These are phyloP conservation scores for Cocos nucifera DNA, from an alignment of 176 grass and related monocot species.

Conservation along the genomic window DNA sequence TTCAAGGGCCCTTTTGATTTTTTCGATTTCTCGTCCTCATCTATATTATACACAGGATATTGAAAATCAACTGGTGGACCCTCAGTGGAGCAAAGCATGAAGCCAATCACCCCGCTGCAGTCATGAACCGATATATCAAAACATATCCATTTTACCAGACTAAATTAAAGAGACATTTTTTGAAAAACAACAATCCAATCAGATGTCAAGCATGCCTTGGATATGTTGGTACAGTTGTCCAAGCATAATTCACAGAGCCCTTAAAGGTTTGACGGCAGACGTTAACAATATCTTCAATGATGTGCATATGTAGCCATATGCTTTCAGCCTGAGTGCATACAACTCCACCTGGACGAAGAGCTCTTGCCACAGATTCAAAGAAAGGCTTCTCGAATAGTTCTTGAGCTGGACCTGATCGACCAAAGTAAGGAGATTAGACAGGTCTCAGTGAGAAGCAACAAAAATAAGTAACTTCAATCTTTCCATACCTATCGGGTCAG, in stretches of 20 bases:
- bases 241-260: constrained; percentile 90
- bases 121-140: background rate
- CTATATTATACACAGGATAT: constrained; percentile 56
- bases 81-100: constrained; percentile 94
- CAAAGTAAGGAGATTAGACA: background rate
- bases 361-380: constrained; percentile 66
- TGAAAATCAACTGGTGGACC: constrained; percentile 70
- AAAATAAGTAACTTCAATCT: background rate
- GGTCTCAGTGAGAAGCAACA: constrained; percentile 8
- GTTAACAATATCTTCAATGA: constrained; percentile 76
- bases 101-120: constrained; percentile 84
- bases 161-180: too few species aligned
- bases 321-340: constrained; percentile 96
- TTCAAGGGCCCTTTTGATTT: constrained; percentile 68
- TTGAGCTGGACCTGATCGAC: constrained; percentile 61
- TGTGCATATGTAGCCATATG: constrained; percentile 99
- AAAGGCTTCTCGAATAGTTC: constrained; percentile 99
- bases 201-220: constrained; percentile 45
- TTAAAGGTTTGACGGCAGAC: constrained; percentile 77
- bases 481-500: constrained; percentile 68
- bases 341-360: constrained; percentile 74
- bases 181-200: background rate
- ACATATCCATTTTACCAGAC: background rate
- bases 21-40: constrained; percentile 60
- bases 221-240: constrained; percentile 97